Conservation (phyloP, 768 basidiomycete species). For the Amanita jacksonii region DNA sequence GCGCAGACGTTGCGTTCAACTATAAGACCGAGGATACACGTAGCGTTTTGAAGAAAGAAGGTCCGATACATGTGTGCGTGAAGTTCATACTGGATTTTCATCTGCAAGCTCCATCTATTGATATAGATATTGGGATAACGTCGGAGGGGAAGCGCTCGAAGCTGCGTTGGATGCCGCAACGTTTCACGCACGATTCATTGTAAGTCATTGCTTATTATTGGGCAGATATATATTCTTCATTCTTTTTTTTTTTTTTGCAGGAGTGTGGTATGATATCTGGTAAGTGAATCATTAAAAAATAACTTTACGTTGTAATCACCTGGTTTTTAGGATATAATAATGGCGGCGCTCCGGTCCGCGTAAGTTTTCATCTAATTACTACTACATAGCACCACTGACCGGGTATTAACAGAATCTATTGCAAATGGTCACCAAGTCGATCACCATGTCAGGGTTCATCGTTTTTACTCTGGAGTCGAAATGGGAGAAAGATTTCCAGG, state of each 20-base stretch:
- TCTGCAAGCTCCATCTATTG: neutral
- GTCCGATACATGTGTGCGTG: constrained; percentile 36
- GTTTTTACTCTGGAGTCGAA: constrained; percentile 22
- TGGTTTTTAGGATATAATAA: constrained; percentile 23
- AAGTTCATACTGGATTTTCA: neutral
- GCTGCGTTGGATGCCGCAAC: constrained; percentile 40
- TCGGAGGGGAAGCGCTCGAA: constrained; percentile 52
- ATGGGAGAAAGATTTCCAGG: constrained; percentile 32
- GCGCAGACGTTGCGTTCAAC: constrained; percentile 64
- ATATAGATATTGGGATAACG: constrained; percentile 44
- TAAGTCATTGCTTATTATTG: constrained; percentile 15
- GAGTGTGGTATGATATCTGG: constrained; percentile 34
- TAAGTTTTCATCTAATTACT: constrained; percentile 6
- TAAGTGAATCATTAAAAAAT: neutral
- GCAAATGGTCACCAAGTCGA: constrained; percentile 29
- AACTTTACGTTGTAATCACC: neutral
- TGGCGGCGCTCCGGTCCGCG: constrained; percentile 19
- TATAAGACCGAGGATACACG: constrained; percentile 51
- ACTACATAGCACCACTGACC: neutral
- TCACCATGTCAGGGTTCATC: constrained; percentile 31
- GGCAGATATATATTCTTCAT: neutral
- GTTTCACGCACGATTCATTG: constrained; percentile 39
- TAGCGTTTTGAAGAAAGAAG: constrained; percentile 46
- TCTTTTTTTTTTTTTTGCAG: constrained; percentile 12
- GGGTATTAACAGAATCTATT: constrained; percentile 26